phyloP scores from a whole-genome alignment of 495 filamentous ascomycete species.

The Neurospora sp. region DNA sequence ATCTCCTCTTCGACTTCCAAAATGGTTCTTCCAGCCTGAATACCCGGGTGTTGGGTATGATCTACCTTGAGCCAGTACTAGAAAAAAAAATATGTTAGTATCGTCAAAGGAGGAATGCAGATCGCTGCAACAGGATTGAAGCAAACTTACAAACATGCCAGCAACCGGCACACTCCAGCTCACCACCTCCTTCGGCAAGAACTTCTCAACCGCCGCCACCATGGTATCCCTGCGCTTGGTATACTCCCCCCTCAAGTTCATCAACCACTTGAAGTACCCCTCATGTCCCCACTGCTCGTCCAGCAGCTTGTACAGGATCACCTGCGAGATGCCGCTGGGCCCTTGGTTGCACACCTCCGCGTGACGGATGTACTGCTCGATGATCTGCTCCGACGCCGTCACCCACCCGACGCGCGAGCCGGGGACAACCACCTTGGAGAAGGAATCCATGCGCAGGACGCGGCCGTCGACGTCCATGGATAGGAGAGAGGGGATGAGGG shows the following conservation, averaged over 20 bases:
- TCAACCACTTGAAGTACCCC: constrained; percentile 88
- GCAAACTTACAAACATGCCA: constrained; percentile 86
- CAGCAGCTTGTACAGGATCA: constrained; percentile 76
- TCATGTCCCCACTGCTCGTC: constrained; percentile 91
- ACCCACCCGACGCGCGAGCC: constrained; percentile 71
- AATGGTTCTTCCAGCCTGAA: constrained; percentile 41
- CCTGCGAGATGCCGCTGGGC: constrained; percentile 71
- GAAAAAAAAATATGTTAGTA: constrained; percentile 1
- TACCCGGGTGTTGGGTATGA: constrained; percentile 59
- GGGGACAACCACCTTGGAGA: constrained; percentile 74
- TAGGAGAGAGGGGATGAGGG: constrained; percentile 50
- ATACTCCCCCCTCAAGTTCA: constrained; percentile 74
- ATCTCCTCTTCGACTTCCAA: constrained; percentile 75
- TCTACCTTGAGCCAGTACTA: constrained; percentile 80
- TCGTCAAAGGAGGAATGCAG: neutral
- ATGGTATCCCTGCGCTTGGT: constrained; percentile 66
- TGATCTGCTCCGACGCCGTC: constrained; percentile 70
- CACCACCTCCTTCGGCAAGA: constrained; percentile 65
- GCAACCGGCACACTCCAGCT: constrained; percentile 76
- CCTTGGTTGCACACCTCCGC: constrained; percentile 74
- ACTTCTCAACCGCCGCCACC: constrained; percentile 71
- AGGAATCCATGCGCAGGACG: constrained; percentile 65
- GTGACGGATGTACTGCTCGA: constrained; percentile 68
- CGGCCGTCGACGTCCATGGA: constrained; percentile 57
- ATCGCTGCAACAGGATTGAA: neutral